phyloP scores from a whole-genome alignment of 352 stramenopile species.

The Pythium folliculosum region DNA sequence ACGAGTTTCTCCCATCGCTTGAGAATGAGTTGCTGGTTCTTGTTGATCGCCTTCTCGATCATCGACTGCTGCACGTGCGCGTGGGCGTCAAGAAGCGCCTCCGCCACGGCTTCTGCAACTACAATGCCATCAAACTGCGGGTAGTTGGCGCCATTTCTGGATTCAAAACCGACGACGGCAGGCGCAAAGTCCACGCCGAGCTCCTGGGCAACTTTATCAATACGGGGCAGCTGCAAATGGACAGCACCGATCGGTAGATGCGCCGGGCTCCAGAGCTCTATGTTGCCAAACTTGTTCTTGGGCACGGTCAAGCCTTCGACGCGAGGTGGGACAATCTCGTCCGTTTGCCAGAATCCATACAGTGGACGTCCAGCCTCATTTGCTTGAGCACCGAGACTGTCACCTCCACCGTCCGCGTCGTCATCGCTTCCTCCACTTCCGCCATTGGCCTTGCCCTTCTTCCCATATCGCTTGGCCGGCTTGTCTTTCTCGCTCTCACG shows the following conservation, averaged over 20 bases:
- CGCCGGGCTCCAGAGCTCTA: constrained; percentile 81
- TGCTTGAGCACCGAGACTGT: not conserved
- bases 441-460: not conserved
- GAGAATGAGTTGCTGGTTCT: constrained; percentile 57
- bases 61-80: constrained; percentile 57
- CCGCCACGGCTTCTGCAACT: constrained; percentile 42
- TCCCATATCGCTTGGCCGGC: constrained; percentile 45
- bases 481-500: constrained; percentile 46
- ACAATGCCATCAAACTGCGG: constrained; percentile 81
- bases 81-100: constrained; percentile 69
- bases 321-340: constrained; percentile 42
- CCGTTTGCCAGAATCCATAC: constrained; percentile 84
- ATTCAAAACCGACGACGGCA: constrained; percentile 83
- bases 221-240: constrained; percentile 65
- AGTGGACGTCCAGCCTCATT: constrained; percentile 28
- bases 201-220: constrained; percentile 60
- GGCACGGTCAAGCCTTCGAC: constrained; percentile 69
- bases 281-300: constrained; percentile 88
- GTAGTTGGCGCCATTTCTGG: constrained; percentile 56
- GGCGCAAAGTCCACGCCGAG: constrained; percentile 80
- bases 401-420: constrained; percentile 24
- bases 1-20: constrained; percentile 70
- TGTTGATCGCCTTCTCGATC: constrained; percentile 74
- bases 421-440: not conserved
- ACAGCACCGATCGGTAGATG: constrained; percentile 60